Percentiles rank a stretch among this genome's conserved stretches.
Evolutionary conservation across 257 asterid species (phyloP).

Genomic region (Solanum microdontum): DNA sequence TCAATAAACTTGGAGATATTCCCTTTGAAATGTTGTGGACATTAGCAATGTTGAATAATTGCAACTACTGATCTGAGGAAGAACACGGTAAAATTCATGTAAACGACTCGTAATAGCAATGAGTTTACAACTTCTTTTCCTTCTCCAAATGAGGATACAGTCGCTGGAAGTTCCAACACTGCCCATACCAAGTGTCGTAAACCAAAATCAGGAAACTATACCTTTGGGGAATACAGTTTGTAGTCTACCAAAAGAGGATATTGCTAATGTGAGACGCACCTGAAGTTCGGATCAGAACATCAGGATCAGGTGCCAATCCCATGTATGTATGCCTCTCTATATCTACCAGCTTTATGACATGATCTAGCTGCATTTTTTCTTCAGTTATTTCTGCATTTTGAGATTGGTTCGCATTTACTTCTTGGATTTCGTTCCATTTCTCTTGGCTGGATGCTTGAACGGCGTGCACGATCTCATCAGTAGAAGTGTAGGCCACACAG

Average conservation of each 20-base stretch:
- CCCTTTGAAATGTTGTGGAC: not conserved
- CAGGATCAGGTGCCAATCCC: slow-evolving; percentile 69
- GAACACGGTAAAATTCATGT: not conserved
- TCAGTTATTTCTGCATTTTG: slow-evolving; percentile 1
- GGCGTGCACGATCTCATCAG: slow-evolving; percentile 57
- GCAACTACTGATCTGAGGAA: not conserved
- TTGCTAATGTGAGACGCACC: slow-evolving; percentile 50
- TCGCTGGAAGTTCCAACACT: slow-evolving; percentile 48
- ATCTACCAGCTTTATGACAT: slow-evolving; percentile 26
- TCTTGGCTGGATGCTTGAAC: slow-evolving; percentile 33
- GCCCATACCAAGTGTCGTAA: slow-evolving; percentile 63
- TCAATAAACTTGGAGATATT: not conserved
- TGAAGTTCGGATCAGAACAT: slow-evolving; percentile 51
- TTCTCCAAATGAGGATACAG: slow-evolving; percentile 32
- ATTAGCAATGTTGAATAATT: not conserved
- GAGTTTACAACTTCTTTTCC: slow-evolving; percentile 16
- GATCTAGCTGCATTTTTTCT: not conserved
- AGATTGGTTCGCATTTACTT: not conserved
- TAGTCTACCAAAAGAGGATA: slow-evolving; percentile 65
- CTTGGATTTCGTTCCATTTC: slow-evolving; percentile 12
- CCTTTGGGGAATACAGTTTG: slow-evolving; percentile 50
- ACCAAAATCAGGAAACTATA: slow-evolving; percentile 73
- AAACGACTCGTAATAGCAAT: not conserved
- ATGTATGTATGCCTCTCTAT: slow-evolving; percentile 55
- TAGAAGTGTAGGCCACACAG: slow-evolving; percentile 68